These are phyloP conservation scores for Cystofilobasidium ferigula DNA, from an alignment of 768 basidiomycete genomes.

Conservation along the genomic window DNA sequence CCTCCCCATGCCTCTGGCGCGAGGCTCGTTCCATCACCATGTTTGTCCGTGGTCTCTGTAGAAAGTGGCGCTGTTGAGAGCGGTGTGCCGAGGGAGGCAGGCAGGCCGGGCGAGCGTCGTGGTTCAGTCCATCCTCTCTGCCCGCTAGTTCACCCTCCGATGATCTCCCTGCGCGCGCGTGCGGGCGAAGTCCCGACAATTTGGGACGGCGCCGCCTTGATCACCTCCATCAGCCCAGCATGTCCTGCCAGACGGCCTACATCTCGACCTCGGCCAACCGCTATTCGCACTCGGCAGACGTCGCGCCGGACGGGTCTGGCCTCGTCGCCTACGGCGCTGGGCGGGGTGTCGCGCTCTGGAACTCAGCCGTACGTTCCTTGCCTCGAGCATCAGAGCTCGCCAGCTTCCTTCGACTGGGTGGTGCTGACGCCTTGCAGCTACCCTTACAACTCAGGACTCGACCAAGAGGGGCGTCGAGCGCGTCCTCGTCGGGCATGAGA, in stretches of 20 bases:
- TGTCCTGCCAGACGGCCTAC: constrained; percentile 15
- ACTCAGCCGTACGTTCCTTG: constrained; percentile 43
- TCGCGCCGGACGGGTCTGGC: constrained; percentile 30
- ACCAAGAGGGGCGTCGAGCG: constrained; percentile 40
- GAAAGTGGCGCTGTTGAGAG: not conserved
- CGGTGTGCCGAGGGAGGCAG: not conserved
- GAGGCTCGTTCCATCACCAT: constrained; percentile 6
- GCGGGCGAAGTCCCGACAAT: not conserved
- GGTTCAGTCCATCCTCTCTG: too few species aligned
- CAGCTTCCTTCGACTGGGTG: not conserved
- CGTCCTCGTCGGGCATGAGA: constrained; percentile 66
- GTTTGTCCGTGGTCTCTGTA: not conserved
- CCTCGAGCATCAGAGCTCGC: not conserved
- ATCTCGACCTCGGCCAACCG: constrained; percentile 25
- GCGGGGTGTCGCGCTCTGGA: constrained; percentile 52
- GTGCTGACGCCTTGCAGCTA: not conserved
- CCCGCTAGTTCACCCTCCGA: too few species aligned
- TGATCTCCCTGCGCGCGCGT: not conserved
- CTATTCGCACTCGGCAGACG: constrained; percentile 21
- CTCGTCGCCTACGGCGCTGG: constrained; percentile 53
- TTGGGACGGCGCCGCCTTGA: not conserved
- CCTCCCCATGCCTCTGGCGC: not conserved
- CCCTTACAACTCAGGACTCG: not conserved
- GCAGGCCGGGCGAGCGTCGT: not conserved
- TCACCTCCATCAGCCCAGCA: not conserved